Evolutionary conservation across 805 yeast species (phyloP).

Genomic region (Schizosaccharomyces pombe): DNA sequence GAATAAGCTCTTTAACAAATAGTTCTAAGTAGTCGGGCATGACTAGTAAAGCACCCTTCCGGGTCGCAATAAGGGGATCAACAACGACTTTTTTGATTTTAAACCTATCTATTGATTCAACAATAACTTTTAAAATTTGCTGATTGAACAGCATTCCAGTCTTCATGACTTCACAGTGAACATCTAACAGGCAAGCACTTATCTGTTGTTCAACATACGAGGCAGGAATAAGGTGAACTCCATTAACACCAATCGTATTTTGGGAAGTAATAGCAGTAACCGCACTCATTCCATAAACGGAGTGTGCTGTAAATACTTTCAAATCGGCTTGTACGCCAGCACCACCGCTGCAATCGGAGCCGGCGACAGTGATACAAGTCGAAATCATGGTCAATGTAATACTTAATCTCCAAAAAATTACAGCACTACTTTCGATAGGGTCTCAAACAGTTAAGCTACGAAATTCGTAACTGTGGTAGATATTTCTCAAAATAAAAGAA

Average conservation of each 20-base stretch:
- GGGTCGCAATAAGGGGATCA: conserved; percentile 58
- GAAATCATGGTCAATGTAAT: neutral
- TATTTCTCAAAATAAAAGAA: too few relatives aligned
- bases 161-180: conserved; percentile 42
- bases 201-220: conserved; percentile 26
- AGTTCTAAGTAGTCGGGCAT: conserved; percentile 23
- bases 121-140: conserved; percentile 28
- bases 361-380: conserved; percentile 3
- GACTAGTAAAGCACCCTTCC: conserved; percentile 47
- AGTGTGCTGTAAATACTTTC: neutral
- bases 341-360: conserved; percentile 5
- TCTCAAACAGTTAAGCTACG: neutral
- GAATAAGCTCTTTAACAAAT: conserved; percentile 24
- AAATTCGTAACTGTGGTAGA: too few relatives aligned
- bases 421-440: neutral
- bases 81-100: conserved; percentile 26
- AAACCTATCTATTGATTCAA: conserved; percentile 16
- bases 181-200: conserved; percentile 33
- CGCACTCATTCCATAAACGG: conserved; percentile 41
- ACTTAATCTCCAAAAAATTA: neutral
- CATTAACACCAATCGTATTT: conserved; percentile 28
- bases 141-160: conserved; percentile 35
- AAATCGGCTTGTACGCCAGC: conserved; percentile 6
- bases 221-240: conserved; percentile 20
- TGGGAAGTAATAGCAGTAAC: conserved; percentile 65